Percentiles rank a stretch among this genome's conserved stretches.
These are phyloP conservation scores for Leccinum angustisporum DNA, from an alignment of 1,284 basidiomycete species.

Conservation along the genomic window DNA sequence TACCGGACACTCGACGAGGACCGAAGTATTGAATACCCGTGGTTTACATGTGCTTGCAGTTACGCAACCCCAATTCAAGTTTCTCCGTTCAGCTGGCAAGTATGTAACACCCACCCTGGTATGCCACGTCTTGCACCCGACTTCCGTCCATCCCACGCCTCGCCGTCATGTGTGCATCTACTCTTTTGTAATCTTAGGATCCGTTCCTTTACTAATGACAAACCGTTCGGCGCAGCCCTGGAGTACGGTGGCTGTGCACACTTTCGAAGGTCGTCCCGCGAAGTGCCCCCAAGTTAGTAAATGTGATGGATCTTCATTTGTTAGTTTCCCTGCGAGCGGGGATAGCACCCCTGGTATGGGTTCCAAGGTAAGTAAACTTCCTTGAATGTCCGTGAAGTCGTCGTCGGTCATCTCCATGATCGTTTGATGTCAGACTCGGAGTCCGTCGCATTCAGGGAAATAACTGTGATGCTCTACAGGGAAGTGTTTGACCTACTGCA, in stretches of 20 bases:
- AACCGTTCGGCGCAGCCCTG: not conserved
- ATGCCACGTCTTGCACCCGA: not conserved
- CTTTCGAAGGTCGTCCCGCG: not conserved
- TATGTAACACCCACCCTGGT: not conserved
- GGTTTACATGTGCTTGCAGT: not conserved
- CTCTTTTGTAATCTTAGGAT: slow-evolving; percentile 1
- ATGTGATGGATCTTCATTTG: slow-evolving; percentile 9
- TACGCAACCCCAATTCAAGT: not conserved
- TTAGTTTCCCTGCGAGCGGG: slow-evolving; percentile 3
- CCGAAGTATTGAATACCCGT: not conserved
- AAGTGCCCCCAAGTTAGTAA: slow-evolving; percentile 3
- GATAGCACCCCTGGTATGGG: not conserved
- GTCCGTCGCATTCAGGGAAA: not conserved
- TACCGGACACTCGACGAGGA: not conserved
- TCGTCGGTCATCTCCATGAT: not conserved
- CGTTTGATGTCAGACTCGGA: not conserved
- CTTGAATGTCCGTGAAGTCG: not conserved
- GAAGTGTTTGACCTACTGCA: not conserved
- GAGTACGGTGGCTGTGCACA: slow-evolving; percentile 3
- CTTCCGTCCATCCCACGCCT: not conserved
- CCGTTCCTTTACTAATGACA: not conserved
- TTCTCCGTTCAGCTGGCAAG: not conserved
- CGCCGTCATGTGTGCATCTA: not conserved
- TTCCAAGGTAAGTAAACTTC: slow-evolving; percentile 4
- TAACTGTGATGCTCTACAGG: not conserved